Conservation (phyloP, 2,329 filamentous ascomycete genomes). For the Sclerotinia minor region DNA sequence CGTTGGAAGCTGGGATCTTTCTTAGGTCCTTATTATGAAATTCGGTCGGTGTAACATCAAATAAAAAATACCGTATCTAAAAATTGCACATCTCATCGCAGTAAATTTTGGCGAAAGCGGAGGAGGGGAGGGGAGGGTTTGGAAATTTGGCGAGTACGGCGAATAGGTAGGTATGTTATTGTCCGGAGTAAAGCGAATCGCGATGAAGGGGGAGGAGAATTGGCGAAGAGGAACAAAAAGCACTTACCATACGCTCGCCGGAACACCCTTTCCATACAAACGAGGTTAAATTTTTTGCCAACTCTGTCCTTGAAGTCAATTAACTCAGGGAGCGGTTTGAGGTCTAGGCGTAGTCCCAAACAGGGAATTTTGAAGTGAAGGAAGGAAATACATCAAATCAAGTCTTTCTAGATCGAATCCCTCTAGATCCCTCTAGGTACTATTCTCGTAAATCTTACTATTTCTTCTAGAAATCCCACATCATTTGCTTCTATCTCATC, state of each 20-base stretch:
- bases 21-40: not conserved
- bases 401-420: conserved; percentile 6
- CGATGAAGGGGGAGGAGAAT: not conserved
- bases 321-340: not conserved
- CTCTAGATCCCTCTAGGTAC: not conserved
- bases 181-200: no score
- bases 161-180: no score
- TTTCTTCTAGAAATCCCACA: conserved; percentile 10
- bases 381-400: not conserved
- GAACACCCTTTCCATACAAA: conserved; percentile 14
- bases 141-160: not conserved
- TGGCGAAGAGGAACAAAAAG: not conserved
- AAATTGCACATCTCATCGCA: not conserved
- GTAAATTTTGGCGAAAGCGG: not conserved
- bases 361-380: not conserved
- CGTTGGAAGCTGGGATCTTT: conserved; percentile 9
- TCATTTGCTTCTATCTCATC: conserved; percentile 16
- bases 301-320: not conserved
- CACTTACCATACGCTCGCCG: conserved; percentile 21
- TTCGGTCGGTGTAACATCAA: not conserved
- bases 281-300: not conserved
- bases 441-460: conserved; percentile 3
- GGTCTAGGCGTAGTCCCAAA: not conserved
- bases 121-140: not conserved
- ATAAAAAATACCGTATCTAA: not conserved